Evolutionary conservation across 257 asterid genomes (phyloP), one percentile per base, ranked within the genome.

Genomic region (Penstemon eatonii): DNA sequence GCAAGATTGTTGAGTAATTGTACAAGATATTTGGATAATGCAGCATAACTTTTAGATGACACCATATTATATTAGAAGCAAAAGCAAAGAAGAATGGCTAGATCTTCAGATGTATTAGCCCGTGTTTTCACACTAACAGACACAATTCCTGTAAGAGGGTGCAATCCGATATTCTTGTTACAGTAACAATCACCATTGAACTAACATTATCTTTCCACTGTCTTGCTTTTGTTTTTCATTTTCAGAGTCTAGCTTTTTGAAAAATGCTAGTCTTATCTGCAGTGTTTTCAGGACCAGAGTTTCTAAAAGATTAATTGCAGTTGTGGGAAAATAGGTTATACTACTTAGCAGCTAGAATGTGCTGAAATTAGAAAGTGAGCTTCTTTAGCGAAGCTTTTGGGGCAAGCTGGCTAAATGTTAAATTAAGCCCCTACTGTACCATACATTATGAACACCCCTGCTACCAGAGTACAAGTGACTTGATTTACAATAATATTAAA

Each of bases 1-100:
- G 18, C 15, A 18, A 33, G 47, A 49, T 51, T 49, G 66, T n/a
- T 39, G 63, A 50, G 52, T 47, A 69, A 50, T 60, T 18, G 4
- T 1, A 67, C 73, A 66, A 54, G 60, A 41, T 41, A n/a, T 67
- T 43, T 38, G 42, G 58, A 66, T 74, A 69, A 65, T 50, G 60
- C 63, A 69, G 45, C 66, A 72, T 39, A 79, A 56, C 44, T 66
- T 47, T 52, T 19, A 12, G 65, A 66, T 43, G 36, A 63, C 56
- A 57, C 64, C n/a, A 54, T 45, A 25, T 42, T 58, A 54, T 42
- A 40, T 8, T 36, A 64, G 45, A 69, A 68, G 71, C 61, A 54
- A 51, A 45, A 72, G 39, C 52, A 45, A 56, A 57, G 41, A 58
- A 58, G 13, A 60, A 60, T 38, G 25, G 53, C 11, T 4, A 5